These are phyloP conservation scores for Claviceps spartinae DNA, from an alignment of 2,329 filamentous ascomycete genomes.

Conservation along the genomic window DNA sequence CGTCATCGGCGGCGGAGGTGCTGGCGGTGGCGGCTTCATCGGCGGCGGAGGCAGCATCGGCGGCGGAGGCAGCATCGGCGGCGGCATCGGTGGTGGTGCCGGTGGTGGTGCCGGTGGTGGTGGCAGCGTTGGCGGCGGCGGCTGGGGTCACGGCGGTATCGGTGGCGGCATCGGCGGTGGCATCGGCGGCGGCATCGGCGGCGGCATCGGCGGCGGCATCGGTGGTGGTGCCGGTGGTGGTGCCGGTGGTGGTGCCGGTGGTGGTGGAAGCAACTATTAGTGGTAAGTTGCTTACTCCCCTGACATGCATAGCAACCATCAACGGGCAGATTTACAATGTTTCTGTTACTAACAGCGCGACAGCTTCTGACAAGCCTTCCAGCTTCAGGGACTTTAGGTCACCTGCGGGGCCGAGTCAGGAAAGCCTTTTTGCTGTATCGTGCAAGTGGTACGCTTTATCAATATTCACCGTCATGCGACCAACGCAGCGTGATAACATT, in stretches of 20 bases:
- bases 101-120: neutral
- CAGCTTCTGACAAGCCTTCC: slow-evolving; percentile 2
- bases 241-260: neutral
- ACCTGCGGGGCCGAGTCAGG: slow-evolving; percentile 1
- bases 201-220: neutral
- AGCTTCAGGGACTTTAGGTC: slow-evolving; percentile 2
- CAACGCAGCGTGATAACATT: neutral
- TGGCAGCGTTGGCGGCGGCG: neutral
- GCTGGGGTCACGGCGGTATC: neutral
- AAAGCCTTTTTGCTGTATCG: slow-evolving; percentile 6
- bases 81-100: neutral
- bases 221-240: neutral
- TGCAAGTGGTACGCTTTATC: slow-evolving; percentile 5
- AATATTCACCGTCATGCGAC: neutral
- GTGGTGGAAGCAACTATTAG: neutral
- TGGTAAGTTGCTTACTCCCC: neutral
- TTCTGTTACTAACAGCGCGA: neutral
- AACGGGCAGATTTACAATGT: slow-evolving; percentile 1
- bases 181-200: no score
- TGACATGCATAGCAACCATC: slow-evolving; percentile 6
- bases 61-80: neutral
- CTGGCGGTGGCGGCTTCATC: neutral
- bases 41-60: neutral
- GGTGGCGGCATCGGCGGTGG: no score
- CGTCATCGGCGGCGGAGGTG: neutral